Base-by-base conservation (phyloP, 176 grass and related monocot genomes). In the Oryza punctata region DNA sequence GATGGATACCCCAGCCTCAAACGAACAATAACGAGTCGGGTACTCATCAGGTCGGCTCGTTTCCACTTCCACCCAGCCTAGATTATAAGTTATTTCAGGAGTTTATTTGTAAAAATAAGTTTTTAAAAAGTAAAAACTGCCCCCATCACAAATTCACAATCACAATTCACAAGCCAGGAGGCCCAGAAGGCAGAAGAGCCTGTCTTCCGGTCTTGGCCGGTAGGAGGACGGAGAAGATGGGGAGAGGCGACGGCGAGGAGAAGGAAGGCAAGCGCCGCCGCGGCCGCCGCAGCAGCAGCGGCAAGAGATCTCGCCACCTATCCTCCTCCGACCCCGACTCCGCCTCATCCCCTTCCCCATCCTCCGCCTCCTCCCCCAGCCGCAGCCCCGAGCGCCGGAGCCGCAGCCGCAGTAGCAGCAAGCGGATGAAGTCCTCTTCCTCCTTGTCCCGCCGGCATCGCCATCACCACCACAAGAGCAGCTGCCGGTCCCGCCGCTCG, bases 301-400 rank as follows among this genome's bases (percentile, higher is more conserved):
- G 80, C 78, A 92, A 88, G 90, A 87, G 85, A 60, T 83, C 81
- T 27, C 70, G 82, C 33, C 4, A 70, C 41, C 71, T 57, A 13
- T 69, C 78, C 74, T 12, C 78, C 24, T 32, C 67, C 16, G 57
- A 60, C 15, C 32, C 72, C 1, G 69, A 35, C 38, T 89, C 73
- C 4, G 66, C 38, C 43, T 83, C 67, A 19, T 76, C 81, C 54
- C 10, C 27, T 66, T 61, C 70, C 33, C 30, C 72, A 44, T 90
- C 81, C 14, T 70, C 75, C 24, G 27, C 46, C 6, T 76, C 93
- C 14, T 80, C 85, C 18, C 65, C 61, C 2, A 88, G 85, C 87
- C 79, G 83, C 76, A 92, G 87, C 82, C 89, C 87, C 0, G 88
- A 77, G 30, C 72, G 65, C 7, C 70, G 82, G 10, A 84, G 50